phyloP scores from a whole-genome alignment of 805 yeast genomes.

The Candida orba region DNA sequence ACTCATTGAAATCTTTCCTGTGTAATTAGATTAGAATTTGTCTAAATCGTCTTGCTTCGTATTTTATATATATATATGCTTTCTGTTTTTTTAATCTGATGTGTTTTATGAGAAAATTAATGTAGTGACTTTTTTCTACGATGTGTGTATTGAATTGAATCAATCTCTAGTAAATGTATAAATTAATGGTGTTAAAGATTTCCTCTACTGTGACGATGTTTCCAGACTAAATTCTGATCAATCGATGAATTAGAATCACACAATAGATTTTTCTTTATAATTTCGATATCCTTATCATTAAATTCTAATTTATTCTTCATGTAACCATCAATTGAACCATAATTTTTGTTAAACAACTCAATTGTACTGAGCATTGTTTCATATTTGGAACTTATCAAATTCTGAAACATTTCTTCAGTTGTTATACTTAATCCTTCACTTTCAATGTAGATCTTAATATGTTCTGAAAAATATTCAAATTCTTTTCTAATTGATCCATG shows the following conservation, averaged over 20 bases:
- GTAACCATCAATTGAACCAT: conserved; percentile 49
- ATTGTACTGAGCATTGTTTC: conserved; percentile 66
- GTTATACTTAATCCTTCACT: conserved; percentile 2
- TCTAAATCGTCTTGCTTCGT: too few relatives aligned
- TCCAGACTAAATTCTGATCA: conserved; percentile 17
- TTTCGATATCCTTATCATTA: conserved; percentile 34
- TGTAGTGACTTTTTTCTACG: too few relatives aligned
- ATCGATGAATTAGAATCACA: conserved; percentile 9
- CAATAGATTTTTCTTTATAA: conserved; percentile 28
- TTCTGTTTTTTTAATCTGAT: too few relatives aligned
- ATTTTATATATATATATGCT: too few relatives aligned
- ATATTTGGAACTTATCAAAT: conserved; percentile 54
- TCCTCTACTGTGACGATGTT: conserved; percentile 16
- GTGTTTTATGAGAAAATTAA: too few relatives aligned
- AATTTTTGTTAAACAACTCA: conserved; percentile 41
- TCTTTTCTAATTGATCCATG: conserved; percentile 17
- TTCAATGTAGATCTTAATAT: conserved; percentile 1
- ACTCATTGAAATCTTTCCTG: neutral
- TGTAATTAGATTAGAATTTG: neutral
- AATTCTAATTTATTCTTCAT: conserved; percentile 38
- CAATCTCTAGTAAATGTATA: too few relatives aligned
- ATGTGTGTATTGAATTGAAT: too few relatives aligned
- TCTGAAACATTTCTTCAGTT: conserved; percentile 44
- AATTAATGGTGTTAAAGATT: neutral
- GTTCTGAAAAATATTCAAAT: conserved; percentile 14